Conservation (phyloP, 371 early-diverging fungal genomes). For the Mortierella sp. region DNA sequence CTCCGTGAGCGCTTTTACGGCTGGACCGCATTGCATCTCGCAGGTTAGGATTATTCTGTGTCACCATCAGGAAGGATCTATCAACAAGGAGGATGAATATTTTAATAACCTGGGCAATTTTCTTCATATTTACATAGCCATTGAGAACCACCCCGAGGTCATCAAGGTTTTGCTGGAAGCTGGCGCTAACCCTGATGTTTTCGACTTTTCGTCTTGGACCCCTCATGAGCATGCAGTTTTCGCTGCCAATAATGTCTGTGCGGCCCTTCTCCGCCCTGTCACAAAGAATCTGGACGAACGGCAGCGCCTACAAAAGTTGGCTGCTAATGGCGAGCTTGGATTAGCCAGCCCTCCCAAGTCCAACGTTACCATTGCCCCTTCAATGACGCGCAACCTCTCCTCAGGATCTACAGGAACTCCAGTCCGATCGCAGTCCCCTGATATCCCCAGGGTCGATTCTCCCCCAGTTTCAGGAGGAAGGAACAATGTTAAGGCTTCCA, state of each 20-base stretch:
- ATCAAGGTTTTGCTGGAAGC: slow-evolving; percentile 65
- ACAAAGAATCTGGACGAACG: slow-evolving; percentile 30
- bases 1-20: slow-evolving; percentile 63
- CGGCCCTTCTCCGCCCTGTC: slow-evolving; percentile 65
- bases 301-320: slow-evolving; percentile 21
- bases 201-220: slow-evolving; percentile 71
- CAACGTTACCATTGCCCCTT: slow-evolving; percentile 10
- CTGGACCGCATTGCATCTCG: slow-evolving; percentile 77
- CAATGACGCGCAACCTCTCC: slow-evolving; percentile 16
- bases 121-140: slow-evolving; percentile 51
- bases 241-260: slow-evolving; percentile 69
- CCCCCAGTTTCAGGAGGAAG: slow-evolving; percentile 45
- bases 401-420: slow-evolving; percentile 12
- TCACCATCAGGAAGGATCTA: background rate
- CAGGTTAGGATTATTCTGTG: slow-evolving; percentile 58
- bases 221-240: slow-evolving; percentile 81
- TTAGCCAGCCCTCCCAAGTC: slow-evolving; percentile 24
- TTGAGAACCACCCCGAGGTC: slow-evolving; percentile 71
- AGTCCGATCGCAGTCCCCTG: slow-evolving; percentile 12
- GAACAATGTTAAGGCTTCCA: slow-evolving; percentile 33
- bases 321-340: slow-evolving; percentile 14
- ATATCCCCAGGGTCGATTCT: slow-evolving; percentile 26
- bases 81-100: background rate
- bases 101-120: background rate
- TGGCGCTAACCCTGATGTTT: slow-evolving; percentile 65